Conservation (phyloP, 139 green algal species). For the Spirogloea muscicola region DNA sequence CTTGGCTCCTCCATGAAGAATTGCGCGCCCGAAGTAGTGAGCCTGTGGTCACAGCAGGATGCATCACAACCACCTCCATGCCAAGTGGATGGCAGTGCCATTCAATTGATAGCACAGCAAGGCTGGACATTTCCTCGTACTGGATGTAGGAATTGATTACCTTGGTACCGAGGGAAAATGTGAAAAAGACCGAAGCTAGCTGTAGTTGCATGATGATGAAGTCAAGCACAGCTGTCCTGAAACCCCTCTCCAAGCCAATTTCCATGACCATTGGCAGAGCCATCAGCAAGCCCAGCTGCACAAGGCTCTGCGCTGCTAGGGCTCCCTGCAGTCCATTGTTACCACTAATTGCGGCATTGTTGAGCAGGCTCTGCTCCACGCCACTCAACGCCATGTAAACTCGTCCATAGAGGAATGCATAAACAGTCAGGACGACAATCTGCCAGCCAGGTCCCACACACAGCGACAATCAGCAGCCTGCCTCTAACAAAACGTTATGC, state of each 20-base stretch:
- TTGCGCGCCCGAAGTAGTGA: constrained; percentile 64
- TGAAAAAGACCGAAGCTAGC: constrained; percentile 49
- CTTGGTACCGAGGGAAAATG: constrained; percentile 54
- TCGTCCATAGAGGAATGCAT: constrained; percentile 42
- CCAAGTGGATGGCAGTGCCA: too few relatives aligned
- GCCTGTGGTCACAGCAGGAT: too few relatives aligned
- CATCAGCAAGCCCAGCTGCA: constrained; percentile 51
- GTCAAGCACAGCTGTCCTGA: constrained; percentile 24
- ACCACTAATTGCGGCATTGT: constrained; percentile 50
- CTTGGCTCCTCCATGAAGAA: constrained; percentile 52
- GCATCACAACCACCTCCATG: too few relatives aligned
- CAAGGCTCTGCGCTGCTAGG: constrained; percentile 33
- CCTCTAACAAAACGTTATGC: too few relatives aligned
- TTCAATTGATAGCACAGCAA: too few relatives aligned
- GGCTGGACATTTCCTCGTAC: too few relatives aligned
- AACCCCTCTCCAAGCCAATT: constrained; percentile 44
- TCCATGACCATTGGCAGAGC: constrained; percentile 48
- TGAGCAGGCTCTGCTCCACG: constrained; percentile 59
- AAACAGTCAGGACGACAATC: constrained; percentile 35
- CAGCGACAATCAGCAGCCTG: too few relatives aligned
- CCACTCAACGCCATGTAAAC: constrained; percentile 22
- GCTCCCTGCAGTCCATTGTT: constrained; percentile 22
- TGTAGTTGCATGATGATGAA: constrained; percentile 48
- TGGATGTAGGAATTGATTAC: too few relatives aligned
- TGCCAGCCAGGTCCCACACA: too few relatives aligned